Percentiles rank a stretch among this genome's conserved stretches.
Evolutionary conservation across 257 asterid genomes (phyloP).

Genomic region (Petrea volubilis): DNA sequence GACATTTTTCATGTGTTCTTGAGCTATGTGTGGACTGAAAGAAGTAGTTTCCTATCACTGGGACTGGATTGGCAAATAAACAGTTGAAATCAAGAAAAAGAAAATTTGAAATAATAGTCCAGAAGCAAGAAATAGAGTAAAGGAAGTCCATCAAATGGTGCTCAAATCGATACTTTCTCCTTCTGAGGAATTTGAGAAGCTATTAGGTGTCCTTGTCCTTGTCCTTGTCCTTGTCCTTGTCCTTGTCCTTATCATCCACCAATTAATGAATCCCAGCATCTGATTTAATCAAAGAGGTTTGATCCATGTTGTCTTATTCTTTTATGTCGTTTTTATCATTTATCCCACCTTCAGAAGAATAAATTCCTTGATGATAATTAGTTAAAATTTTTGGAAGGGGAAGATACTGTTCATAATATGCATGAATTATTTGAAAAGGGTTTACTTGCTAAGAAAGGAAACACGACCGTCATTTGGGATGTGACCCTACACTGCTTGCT

Average conservation of each 20-base stretch:
- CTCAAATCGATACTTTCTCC: not conserved
- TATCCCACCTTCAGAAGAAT: not conserved
- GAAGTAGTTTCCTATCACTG: not conserved
- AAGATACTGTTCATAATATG: too few relatives aligned
- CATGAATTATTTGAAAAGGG: not conserved
- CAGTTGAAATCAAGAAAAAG: not conserved
- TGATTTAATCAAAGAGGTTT: not conserved
- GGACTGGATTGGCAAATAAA: not conserved
- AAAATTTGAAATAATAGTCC: not conserved
- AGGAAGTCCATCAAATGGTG: not conserved
- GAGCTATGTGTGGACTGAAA: not conserved
- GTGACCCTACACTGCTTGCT: too few relatives aligned
- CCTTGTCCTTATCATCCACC: too few relatives aligned
- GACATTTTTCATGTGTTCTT: not conserved
- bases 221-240: too few relatives aligned
- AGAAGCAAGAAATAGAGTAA: not conserved
- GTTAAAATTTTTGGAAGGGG: not conserved
- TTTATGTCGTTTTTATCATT: not conserved
- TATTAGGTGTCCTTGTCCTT: not conserved
- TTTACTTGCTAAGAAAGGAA: not conserved
- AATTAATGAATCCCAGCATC: not conserved
- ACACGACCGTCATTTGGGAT: constrained; percentile 1
- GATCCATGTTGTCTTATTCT: not conserved
- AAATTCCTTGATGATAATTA: not conserved
- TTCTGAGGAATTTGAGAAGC: not conserved